phyloP scores from a whole-genome alignment of 2,329 filamentous ascomycete species.

The Tolypocladium cylindrosporum region DNA sequence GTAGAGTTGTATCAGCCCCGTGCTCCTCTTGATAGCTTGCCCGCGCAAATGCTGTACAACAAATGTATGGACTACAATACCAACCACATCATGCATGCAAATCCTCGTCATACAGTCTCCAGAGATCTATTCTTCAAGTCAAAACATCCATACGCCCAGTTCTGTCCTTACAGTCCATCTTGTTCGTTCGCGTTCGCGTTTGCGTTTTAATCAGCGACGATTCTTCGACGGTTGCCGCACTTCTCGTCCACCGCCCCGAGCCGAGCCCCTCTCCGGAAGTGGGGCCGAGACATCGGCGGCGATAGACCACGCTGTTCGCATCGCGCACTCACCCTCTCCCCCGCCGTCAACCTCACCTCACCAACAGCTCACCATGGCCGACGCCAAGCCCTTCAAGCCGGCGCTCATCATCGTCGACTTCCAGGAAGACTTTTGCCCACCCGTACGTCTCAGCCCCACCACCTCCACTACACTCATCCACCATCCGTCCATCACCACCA shows the following conservation, averaged over 20 bases:
- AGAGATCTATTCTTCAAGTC: not conserved
- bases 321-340: not conserved
- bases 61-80: too few relatives aligned
- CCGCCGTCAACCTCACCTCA: not conserved
- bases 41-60: too few relatives aligned
- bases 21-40: too few relatives aligned
- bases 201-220: not conserved
- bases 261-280: not conserved
- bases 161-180: not conserved
- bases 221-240: not conserved
- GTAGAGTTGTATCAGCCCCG: too few relatives aligned
- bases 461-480: not conserved
- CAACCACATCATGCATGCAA: not conserved
- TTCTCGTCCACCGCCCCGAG: not conserved
- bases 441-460: constrained; percentile 36
- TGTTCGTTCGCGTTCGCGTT: too few relatives aligned
- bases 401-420: constrained; percentile 70
- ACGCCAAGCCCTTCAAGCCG: constrained; percentile 27
- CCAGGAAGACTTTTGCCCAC: constrained; percentile 91
- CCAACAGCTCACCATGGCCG: not conserved
- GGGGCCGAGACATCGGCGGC: not conserved
- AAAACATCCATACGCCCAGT: not conserved
- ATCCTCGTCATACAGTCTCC: not conserved
- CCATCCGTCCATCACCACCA: not conserved
- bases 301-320: not conserved